Evolutionary conservation across 495 filamentous ascomycete species (phyloP).

Genomic region (Staphylotrichum tortipilum): DNA sequence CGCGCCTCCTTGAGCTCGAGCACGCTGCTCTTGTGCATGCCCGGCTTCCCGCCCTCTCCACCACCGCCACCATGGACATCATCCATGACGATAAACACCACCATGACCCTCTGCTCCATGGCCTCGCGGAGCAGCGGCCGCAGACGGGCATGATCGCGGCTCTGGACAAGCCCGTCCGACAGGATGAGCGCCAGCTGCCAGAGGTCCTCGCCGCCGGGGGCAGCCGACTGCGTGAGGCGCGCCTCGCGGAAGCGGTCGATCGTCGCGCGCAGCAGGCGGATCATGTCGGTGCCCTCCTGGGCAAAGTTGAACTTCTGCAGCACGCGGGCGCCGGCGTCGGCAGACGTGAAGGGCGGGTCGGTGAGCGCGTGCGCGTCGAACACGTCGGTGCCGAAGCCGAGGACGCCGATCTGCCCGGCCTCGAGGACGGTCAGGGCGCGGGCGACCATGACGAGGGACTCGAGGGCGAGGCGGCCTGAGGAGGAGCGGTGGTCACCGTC

Average conservation of each 20-base stretch:
- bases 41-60: too few species aligned
- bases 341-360: slow-evolving; percentile 62
- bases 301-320: slow-evolving; percentile 81
- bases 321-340: slow-evolving; percentile 71
- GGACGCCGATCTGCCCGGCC: slow-evolving; percentile 78
- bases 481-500: slow-evolving; percentile 53
- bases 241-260: slow-evolving; percentile 77
- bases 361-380: slow-evolving; percentile 85
- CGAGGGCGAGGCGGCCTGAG: slow-evolving; percentile 61
- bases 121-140: slow-evolving; percentile 73
- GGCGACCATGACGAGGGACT: slow-evolving; percentile 82
- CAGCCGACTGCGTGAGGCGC: slow-evolving; percentile 44
- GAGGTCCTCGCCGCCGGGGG: slow-evolving; percentile 62
- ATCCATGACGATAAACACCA: slow-evolving; percentile 95
- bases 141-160: slow-evolving; percentile 67
- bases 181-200: slow-evolving; percentile 95
- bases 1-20: slow-evolving; percentile 72
- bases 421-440: slow-evolving; percentile 84
- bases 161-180: slow-evolving; percentile 83
- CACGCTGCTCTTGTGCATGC: slow-evolving; percentile 44
- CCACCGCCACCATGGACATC: too few species aligned
- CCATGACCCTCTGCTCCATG: slow-evolving; percentile 90
- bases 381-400: slow-evolving; percentile 80
- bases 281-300: slow-evolving; percentile 77
- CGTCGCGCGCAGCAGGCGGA: slow-evolving; percentile 62